phyloP scores from a whole-genome alignment of 1,284 basidiomycete species.

The Neolentinus lepideus region DNA sequence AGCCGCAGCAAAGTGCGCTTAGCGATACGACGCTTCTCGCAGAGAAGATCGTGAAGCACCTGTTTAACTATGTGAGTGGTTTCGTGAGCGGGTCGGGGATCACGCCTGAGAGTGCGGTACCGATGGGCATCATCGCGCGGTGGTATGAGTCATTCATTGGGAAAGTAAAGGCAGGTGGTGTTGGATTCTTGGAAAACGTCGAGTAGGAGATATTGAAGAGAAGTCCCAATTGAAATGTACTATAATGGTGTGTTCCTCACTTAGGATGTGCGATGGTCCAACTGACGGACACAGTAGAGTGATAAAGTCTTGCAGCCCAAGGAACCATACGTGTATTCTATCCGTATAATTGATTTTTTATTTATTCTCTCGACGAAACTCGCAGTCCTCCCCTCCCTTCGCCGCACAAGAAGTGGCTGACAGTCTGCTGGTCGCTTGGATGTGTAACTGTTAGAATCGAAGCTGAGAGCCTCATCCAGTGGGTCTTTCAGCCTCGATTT shows the following conservation, averaged over 20 bases:
- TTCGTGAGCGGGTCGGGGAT: constrained; percentile 50
- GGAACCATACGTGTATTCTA: too few relatives aligned
- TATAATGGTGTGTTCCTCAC: background rate
- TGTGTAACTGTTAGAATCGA: background rate
- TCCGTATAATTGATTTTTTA: too few relatives aligned
- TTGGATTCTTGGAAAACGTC: constrained; percentile 69
- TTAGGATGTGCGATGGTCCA: too few relatives aligned
- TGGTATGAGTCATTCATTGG: constrained; percentile 79
- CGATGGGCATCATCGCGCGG: constrained; percentile 67
- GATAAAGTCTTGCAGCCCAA: too few relatives aligned
- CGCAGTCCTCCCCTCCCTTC: too few relatives aligned
- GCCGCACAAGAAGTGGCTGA: too few relatives aligned
- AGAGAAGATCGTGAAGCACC: constrained; percentile 64
- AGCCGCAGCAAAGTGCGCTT: constrained; percentile 10
- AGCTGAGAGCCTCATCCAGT: background rate
- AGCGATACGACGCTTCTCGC: constrained; percentile 39
- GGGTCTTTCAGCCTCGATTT: background rate
- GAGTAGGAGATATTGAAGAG: constrained; percentile 26
- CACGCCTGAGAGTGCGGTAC: constrained; percentile 60
- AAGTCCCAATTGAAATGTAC: background rate
- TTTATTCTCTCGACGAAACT: too few relatives aligned
- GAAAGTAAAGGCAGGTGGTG: constrained; percentile 69
- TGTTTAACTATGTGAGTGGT: constrained; percentile 81
- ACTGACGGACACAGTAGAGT: too few relatives aligned
- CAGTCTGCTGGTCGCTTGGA: too few relatives aligned